Evolutionary conservation across 2,329 filamentous ascomycete species (phyloP), one percentile per base, ranked within the genome.

Genomic region (Alternaria angustiovoidea): DNA sequence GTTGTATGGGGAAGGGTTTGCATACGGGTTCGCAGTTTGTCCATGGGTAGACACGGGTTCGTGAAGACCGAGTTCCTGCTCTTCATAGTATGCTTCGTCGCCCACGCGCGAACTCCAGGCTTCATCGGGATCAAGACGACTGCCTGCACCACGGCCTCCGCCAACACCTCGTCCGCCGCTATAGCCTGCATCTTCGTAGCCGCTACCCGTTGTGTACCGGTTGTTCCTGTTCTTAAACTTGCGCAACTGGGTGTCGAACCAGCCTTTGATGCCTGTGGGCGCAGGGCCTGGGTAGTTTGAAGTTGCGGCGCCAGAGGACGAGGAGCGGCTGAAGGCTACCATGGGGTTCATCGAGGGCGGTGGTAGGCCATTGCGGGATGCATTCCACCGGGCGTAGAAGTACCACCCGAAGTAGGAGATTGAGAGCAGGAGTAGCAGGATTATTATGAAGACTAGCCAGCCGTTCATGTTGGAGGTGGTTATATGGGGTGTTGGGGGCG

Each of bases 81-180:
- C 91, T 75, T 94, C 92, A 73, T 92, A 90, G 77, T 92, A 92
- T 18, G 89, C 87, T 77, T 94, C 91, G 68, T 88, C 84, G 59
- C 91, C 91, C 5, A 96, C 91, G 61, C 91, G 84, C 64, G 91
- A 81, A 80, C 95, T 92, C 93, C 93, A 96, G 2, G 92, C 91
- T 73, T 94, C 91, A 75, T 96, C 92, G 1, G 91, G 91, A 72
- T 95, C 92, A 46, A 93, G 84, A 2, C 89, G 88, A 75, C 91
- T 89, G 43, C 63, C 74, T 53, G 68, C 72, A 46, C 81, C 80
- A 30, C 77, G 74, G 56, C 81, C 80, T 18, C 74, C 75, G 0
- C 57, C 57, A 1, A 55, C 57, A 2, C 59, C 32, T 60, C 58
- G 44, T 52, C 52, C 39, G 57, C 77, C 69, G 16, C 53, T 78